Conservation (phyloP, 805 yeast genomes). For the Lipomyces japonicus region DNA sequence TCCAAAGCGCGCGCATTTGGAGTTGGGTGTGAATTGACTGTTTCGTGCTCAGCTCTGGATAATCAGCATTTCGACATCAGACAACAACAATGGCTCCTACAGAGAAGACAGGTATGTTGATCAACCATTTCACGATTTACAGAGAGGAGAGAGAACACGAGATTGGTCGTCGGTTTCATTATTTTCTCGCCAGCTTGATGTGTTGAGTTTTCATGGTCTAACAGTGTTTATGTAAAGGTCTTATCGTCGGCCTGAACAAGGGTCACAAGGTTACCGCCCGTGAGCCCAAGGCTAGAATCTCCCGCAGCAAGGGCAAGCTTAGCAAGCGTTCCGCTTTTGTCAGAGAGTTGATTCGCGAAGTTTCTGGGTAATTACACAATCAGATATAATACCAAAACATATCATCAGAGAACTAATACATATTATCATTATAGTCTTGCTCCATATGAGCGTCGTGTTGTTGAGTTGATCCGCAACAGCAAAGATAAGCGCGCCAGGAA, state of each 20-base stretch:
- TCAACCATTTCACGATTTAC: too few species aligned
- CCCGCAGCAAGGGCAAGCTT: slow-evolving; percentile 94
- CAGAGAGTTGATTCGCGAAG: slow-evolving; percentile 93
- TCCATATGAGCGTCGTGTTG: slow-evolving; percentile 99
- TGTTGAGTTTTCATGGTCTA: too few species aligned
- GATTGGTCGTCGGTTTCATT: neutral
- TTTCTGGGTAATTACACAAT: slow-evolving; percentile 55
- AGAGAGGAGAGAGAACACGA: too few species aligned
- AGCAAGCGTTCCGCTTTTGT: slow-evolving; percentile 96
- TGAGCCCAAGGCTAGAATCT: slow-evolving; percentile 81
- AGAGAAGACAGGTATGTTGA: slow-evolving; percentile 26
- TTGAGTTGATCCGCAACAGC: slow-evolving; percentile 99
- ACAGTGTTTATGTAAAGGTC: slow-evolving; percentile 45
- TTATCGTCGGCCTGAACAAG: slow-evolving; percentile 98
- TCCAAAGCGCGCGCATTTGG: too few species aligned
- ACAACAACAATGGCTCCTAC: slow-evolving; percentile 23
- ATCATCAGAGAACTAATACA: neutral
- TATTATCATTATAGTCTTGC: slow-evolving; percentile 52
- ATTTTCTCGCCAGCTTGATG: neutral
- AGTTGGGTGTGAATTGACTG: too few species aligned
- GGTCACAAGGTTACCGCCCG: slow-evolving; percentile 93
- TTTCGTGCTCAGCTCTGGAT: too few species aligned
- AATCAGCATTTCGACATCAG: neutral
- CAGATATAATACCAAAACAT: neutral
- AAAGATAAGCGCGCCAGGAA: slow-evolving; percentile 99